Conservation (phyloP, 495 filamentous ascomycete species). For the Hyphodiscus hymeniophilus region DNA sequence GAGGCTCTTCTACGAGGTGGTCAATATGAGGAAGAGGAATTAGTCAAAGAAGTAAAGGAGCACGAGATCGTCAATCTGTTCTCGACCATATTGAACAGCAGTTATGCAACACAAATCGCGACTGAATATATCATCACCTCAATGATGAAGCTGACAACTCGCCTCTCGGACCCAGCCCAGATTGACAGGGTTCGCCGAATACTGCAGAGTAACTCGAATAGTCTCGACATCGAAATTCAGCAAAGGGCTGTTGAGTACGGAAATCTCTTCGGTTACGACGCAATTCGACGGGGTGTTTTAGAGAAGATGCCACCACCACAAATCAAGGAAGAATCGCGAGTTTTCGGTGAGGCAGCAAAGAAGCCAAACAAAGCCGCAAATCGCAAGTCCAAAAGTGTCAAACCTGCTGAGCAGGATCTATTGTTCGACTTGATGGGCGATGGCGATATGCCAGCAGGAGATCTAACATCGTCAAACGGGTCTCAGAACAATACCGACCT, state of each 20-base stretch:
- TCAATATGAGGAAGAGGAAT: conserved; percentile 90
- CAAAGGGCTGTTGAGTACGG: conserved; percentile 92
- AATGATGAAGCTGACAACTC: conserved; percentile 89
- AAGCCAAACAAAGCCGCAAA: conserved; percentile 69
- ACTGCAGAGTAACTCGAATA: conserved; percentile 64
- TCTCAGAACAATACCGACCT: conserved; percentile 72
- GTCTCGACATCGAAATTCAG: conserved; percentile 90
- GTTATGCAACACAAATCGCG: conserved; percentile 79
- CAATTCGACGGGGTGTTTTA: conserved; percentile 80
- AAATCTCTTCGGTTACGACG: conserved; percentile 84
- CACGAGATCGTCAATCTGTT: conserved; percentile 88
- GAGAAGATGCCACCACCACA: conserved; percentile 97
- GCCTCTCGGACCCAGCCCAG: conserved; percentile 73
- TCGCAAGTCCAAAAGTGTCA: conserved; percentile 66
- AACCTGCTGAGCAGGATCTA: conserved; percentile 82
- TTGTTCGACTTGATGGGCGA: conserved; percentile 91
- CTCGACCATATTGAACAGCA: conserved; percentile 83
- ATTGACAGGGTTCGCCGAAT: conserved; percentile 76
- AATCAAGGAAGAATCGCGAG: conserved; percentile 86
- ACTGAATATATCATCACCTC: conserved; percentile 94
- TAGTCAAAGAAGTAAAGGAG: conserved; percentile 84
- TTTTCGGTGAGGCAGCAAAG: conserved; percentile 78
- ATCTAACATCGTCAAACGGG: conserved; percentile 43
- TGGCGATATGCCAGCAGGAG: conserved; percentile 45
- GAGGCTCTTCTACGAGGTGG: conserved; percentile 81